Evolutionary conservation across 352 stramenopile species (phyloP).

Genomic region (Blastocystis hominis): DNA sequence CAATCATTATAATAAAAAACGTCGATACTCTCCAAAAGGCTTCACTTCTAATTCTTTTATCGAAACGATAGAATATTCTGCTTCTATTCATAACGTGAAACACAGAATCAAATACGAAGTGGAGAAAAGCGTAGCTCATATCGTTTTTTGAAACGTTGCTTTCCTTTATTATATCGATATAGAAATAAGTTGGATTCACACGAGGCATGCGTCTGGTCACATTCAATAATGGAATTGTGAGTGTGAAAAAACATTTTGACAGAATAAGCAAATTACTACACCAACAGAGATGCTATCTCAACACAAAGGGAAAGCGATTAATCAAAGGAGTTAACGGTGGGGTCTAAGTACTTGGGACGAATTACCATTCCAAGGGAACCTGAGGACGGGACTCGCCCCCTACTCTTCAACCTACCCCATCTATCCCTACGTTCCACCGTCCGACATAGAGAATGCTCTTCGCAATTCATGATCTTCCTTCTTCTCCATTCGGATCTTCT

Average conservation of each 20-base stretch:
- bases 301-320: neutral
- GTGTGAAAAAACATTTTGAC: neutral
- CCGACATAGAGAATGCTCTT: neutral
- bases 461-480: neutral
- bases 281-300: neutral
- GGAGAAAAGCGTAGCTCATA: no score
- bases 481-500: neutral
- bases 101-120: no score
- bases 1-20: no score
- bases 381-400: neutral
- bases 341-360: constrained; percentile 10
- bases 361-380: constrained; percentile 14
- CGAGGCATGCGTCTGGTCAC: neutral
- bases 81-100: no score
- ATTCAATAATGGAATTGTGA: neutral
- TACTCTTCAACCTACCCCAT: neutral
- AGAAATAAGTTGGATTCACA: neutral
- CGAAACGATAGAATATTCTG: no score
- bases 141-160: constrained; percentile 37
- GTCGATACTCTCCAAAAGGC: no score
- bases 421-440: neutral
- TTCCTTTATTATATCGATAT: constrained; percentile 24
- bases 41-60: no score
- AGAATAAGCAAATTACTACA: neutral
- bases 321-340: no score